These are phyloP conservation scores for Pseudogymnoascus destructans DNA, from an alignment of 2,329 filamentous ascomycete species.

Conservation along the genomic window DNA sequence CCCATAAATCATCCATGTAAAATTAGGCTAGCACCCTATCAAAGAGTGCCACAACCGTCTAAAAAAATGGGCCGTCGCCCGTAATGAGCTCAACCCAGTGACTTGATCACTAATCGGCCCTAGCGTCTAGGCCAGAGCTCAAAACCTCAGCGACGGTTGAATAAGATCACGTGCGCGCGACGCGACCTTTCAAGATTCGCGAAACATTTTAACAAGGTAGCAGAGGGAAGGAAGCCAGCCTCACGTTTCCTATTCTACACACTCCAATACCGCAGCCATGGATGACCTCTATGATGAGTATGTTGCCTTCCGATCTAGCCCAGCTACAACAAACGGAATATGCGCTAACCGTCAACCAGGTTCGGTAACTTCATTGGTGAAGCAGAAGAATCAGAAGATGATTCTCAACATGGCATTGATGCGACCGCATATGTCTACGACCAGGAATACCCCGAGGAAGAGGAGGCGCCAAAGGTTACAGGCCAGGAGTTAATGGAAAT, in stretches of 20 bases:
- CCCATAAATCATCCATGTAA: no score
- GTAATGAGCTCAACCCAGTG: neutral
- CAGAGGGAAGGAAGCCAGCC: slow-evolving; percentile 7
- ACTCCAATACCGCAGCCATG: slow-evolving; percentile 39
- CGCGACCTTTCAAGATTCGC: slow-evolving; percentile 8
- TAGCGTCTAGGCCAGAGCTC: slow-evolving; percentile 3
- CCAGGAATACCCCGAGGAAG: slow-evolving; percentile 50
- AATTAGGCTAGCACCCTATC: no score
- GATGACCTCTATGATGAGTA: slow-evolving; percentile 97
- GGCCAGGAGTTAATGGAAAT: slow-evolving; percentile 89
- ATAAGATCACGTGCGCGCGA: neutral
- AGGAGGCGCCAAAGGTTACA: slow-evolving; percentile 44
- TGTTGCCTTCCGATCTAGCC: slow-evolving; percentile 17
- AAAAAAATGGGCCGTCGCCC: no score
- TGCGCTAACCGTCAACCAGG: slow-evolving; percentile 34
- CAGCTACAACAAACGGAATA: neutral
- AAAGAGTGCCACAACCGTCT: no score
- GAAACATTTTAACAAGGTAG: slow-evolving; percentile 7
- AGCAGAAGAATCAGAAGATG: slow-evolving; percentile 75
- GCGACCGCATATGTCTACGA: slow-evolving; percentile 71
- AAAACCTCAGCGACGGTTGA: neutral
- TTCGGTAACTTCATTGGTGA: slow-evolving; percentile 99
- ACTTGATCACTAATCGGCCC: neutral
- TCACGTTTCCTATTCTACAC: slow-evolving; percentile 1
- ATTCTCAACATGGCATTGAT: slow-evolving; percentile 64